These are phyloP conservation scores for Teratosphaeria nubilosa DNA, from an alignment of 2,329 filamentous ascomycete species.

Conservation along the genomic window DNA sequence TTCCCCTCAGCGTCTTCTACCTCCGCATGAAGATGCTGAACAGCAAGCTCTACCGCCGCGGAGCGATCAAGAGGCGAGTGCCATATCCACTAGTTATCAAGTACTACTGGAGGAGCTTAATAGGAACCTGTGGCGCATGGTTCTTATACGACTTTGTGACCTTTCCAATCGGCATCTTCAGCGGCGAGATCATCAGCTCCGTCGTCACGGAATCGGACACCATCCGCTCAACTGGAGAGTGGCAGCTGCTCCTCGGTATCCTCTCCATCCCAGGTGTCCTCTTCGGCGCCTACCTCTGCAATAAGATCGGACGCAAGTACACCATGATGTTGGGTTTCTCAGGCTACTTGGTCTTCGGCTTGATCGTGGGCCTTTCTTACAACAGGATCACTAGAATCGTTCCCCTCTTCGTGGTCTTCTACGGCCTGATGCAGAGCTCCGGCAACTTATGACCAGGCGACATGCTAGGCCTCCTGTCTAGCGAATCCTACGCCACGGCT, in stretches of 20 bases:
- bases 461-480: constrained; percentile 42
- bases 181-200: constrained; percentile 32
- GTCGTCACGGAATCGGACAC: constrained; percentile 36
- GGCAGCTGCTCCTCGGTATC: constrained; percentile 30
- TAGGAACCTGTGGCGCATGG: constrained; percentile 47
- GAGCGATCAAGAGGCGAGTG: constrained; percentile 43
- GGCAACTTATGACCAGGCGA: constrained; percentile 43
- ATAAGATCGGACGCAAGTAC: constrained; percentile 40
- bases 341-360: constrained; percentile 42
- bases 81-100: constrained; percentile 41
- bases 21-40: constrained; percentile 47
- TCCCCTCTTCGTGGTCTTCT: constrained; percentile 45
- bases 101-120: constrained; percentile 46
- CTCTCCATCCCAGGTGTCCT: constrained; percentile 37
- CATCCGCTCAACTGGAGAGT: constrained; percentile 28
- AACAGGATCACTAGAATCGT: constrained; percentile 33
- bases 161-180: constrained; percentile 41
- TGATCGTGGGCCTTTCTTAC: constrained; percentile 43
- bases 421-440: constrained; percentile 42
- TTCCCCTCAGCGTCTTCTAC: constrained; percentile 43
- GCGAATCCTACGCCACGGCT: constrained; percentile 43
- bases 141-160: constrained; percentile 44
- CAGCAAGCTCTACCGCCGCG: constrained; percentile 41
- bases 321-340: constrained; percentile 43
- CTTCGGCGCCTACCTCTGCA: constrained; percentile 40